A percentile compares a stretch with the other conserved stretches of the same genome.
Conservation (phyloP, 805 yeast species). For the Nakazawaea ernobii region DNA sequence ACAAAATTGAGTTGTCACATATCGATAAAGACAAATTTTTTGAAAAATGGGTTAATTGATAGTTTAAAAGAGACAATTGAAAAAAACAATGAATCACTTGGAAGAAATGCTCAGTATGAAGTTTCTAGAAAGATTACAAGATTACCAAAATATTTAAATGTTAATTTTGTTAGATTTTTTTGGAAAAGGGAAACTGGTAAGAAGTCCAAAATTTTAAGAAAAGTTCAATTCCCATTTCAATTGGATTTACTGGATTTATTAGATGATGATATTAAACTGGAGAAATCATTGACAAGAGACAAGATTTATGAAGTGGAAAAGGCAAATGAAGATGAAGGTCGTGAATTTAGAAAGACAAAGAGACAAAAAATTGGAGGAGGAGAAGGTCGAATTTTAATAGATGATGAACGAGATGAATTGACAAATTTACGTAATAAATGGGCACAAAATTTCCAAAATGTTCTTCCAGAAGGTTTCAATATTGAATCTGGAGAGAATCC, state of each 20-base stretch:
- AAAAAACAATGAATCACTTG: constrained; percentile 67
- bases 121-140: constrained; percentile 57
- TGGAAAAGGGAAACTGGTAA: constrained; percentile 91
- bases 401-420: constrained; percentile 45
- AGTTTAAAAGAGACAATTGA: constrained; percentile 74
- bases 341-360: constrained; percentile 66
- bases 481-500: constrained; percentile 71
- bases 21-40: constrained; percentile 74
- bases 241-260: constrained; percentile 82
- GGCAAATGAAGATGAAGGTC: constrained; percentile 61
- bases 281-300: constrained; percentile 70
- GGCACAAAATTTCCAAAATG: constrained; percentile 35
- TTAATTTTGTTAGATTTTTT: constrained; percentile 90
- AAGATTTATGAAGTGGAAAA: constrained; percentile 71
- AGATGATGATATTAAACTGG: constrained; percentile 66
- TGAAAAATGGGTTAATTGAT: constrained; percentile 75
- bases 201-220: constrained; percentile 90
- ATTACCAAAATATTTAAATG: constrained; percentile 81
- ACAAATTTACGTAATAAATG: constrained; percentile 46
- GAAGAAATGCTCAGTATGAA: constrained; percentile 65
- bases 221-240: constrained; percentile 92
- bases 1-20: constrained; percentile 87
- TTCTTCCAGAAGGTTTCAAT: constrained; percentile 42
- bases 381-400: too few species aligned
- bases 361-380: too few species aligned